Evolutionary conservation across 2,329 filamentous ascomycete species (phyloP).

Genomic region (Cercospora sp.): DNA sequence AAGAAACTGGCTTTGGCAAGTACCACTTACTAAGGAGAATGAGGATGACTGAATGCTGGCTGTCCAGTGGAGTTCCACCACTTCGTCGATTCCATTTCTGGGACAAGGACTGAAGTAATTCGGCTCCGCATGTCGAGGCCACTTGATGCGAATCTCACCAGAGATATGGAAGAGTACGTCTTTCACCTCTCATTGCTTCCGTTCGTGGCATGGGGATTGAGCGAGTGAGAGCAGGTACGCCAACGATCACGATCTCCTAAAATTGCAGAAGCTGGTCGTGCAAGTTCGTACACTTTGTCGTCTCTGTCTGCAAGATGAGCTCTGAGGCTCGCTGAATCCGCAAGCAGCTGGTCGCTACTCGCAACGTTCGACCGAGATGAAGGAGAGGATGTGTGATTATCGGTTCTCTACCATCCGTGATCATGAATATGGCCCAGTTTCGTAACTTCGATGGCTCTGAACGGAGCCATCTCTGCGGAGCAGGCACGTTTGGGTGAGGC

Average conservation of each 20-base stretch:
- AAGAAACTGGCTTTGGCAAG: background rate
- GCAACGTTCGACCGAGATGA: background rate
- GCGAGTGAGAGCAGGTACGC: background rate
- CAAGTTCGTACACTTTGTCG: background rate
- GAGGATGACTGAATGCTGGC: background rate
- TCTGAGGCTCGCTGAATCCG: background rate
- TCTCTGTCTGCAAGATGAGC: background rate
- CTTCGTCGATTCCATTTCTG: background rate
- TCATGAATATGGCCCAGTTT: background rate
- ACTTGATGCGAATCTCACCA: background rate
- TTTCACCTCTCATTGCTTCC: background rate
- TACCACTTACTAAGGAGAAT: background rate
- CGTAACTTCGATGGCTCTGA: background rate
- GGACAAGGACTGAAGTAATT: background rate
- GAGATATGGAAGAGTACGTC: background rate
- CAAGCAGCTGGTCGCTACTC: background rate
- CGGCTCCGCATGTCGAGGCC: background rate
- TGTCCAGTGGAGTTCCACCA: background rate
- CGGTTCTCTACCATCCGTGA: background rate
- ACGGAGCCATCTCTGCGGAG: background rate
- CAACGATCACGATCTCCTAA: background rate
- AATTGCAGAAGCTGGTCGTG: background rate
- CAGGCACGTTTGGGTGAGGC: background rate
- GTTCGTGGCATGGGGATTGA: background rate
- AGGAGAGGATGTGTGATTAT: background rate